A percentile compares a stretch with the other conserved stretches of the same genome.
Evolutionary conservation across 495 filamentous ascomycete genomes (phyloP).

Genomic region (Penicillium verhagenii): DNA sequence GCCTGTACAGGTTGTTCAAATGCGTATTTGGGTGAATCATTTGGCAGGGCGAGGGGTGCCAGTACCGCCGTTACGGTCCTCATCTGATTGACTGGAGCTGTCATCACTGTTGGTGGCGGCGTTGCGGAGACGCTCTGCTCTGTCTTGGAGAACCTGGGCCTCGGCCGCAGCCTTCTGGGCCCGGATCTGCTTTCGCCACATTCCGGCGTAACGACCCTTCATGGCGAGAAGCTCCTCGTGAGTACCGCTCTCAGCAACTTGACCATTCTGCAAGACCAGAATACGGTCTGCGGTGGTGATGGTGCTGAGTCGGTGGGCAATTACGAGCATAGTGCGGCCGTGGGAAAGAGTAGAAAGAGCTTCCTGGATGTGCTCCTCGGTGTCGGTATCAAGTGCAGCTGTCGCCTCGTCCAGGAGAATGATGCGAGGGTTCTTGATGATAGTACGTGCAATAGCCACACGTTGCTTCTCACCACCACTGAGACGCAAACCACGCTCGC

Average conservation of each 20-base stretch:
- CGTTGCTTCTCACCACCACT: constrained; percentile 97
- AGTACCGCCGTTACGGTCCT: constrained; percentile 42
- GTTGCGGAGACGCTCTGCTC: constrained; percentile 47
- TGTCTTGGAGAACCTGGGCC: constrained; percentile 56
- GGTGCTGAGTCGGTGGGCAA: constrained; percentile 87
- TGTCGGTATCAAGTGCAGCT: constrained; percentile 91
- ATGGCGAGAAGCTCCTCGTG: constrained; percentile 78
- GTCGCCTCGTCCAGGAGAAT: constrained; percentile 97
- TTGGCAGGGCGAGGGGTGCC: constrained; percentile 25
- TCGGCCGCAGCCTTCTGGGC: constrained; percentile 81
- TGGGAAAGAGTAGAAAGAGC: constrained; percentile 76
- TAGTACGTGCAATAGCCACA: constrained; percentile 93
- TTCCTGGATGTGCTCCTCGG: constrained; percentile 91
- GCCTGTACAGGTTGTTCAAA: constrained; percentile 11
- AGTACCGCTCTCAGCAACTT: constrained; percentile 80
- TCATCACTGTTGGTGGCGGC: constrained; percentile 43
- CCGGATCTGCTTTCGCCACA: constrained; percentile 95
- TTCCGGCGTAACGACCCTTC: constrained; percentile 79
- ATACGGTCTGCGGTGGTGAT: constrained; percentile 96
- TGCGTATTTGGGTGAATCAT: constrained; percentile 1
- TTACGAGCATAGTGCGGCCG: constrained; percentile 82
- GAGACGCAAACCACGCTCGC: constrained; percentile 88
- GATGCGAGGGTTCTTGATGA: constrained; percentile 92
- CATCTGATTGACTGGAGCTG: constrained; percentile 54
- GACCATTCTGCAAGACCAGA: constrained; percentile 82